Base-by-base conservation (phyloP, 164 flowering plant genomes). In the Aristolochia fimbriata region DNA sequence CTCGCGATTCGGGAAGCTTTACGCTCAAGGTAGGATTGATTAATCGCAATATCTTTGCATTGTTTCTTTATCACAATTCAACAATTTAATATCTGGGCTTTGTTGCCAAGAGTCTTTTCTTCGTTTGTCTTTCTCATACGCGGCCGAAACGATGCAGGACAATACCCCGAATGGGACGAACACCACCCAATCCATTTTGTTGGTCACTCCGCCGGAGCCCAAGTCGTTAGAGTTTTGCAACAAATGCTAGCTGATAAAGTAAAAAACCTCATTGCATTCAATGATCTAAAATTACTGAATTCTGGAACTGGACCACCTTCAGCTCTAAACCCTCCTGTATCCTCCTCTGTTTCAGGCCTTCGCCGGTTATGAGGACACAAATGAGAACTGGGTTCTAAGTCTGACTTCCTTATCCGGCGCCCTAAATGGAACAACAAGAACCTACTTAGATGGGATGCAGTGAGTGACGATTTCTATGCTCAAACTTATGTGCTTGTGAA, bases 231-330 rank as follows among this genome's bases (percentile, higher is more conserved):
- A 0, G 78, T 88, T 43, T 70, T 94, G 83, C 99, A 94, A 81
- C 99, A 94, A 80, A 91, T 94, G 99, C 91, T 94, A 8, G 93
- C 91, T 15, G 96, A 87, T 67, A 94, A 94, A 89, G 97, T 87
- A 51, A n/a, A 67, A 51, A n/a, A 67, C 48, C 33, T 5, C 20
- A 13, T 16, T 41, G 27, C 46, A 15, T 12, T 19, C 15, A 19
- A 5, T 5, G 55, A 21, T 51, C 43, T 37, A 37, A 1, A 10
- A 6, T n/a, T 37, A 37, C 8, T 3, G 10, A 37, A 37, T 1
- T 3, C 43, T 37, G 10, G 43, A 37, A 37, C 43, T 37, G 10
- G 6, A 51, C 24, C 53, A 50, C 20, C 55, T 51, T 4, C 12
- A 51, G 23, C 24, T 51, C 21, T 51, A 20, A 21, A 3, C n/a